A percentile compares a stretch with the other conserved stretches of the same genome.
Conservation (phyloP, 2,329 filamentous ascomycete genomes). For the Didymella sp. region DNA sequence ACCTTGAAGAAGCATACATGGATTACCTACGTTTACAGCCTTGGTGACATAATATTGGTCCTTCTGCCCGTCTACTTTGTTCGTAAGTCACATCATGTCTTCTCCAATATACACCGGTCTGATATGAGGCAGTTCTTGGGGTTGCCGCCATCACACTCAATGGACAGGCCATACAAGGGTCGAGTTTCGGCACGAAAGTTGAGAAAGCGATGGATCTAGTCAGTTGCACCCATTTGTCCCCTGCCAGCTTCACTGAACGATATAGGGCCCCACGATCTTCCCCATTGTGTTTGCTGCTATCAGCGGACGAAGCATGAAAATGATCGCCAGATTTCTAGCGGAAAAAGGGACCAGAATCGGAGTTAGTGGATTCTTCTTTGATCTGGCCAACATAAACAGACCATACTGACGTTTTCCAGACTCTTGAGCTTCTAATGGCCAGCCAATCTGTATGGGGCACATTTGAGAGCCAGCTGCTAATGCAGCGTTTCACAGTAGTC, state of each 20-base stretch:
- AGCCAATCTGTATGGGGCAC: slow-evolving; percentile 50
- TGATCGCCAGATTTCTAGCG: slow-evolving; percentile 44
- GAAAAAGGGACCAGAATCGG: slow-evolving; percentile 44
- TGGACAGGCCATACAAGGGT: slow-evolving; percentile 32
- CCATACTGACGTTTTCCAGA: slow-evolving; percentile 25
- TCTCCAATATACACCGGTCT: not conserved
- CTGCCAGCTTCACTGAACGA: not conserved
- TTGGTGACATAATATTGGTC: slow-evolving; percentile 41
- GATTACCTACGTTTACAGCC: slow-evolving; percentile 27
- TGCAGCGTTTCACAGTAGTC: slow-evolving; percentile 41
- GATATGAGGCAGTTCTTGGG: slow-evolving; percentile 33
- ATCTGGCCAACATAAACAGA: no score
- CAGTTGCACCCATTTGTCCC: not conserved
- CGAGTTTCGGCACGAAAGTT: slow-evolving; percentile 37
- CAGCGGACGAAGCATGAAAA: slow-evolving; percentile 45
- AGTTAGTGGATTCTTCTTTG: slow-evolving; percentile 21
- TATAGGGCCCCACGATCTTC: slow-evolving; percentile 45
- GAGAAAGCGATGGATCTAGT: slow-evolving; percentile 39
- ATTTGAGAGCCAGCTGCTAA: slow-evolving; percentile 43
- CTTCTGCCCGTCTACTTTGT: slow-evolving; percentile 47
- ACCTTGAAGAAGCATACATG: slow-evolving; percentile 34
- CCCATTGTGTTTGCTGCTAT: slow-evolving; percentile 50
- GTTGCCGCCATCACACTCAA: slow-evolving; percentile 34
- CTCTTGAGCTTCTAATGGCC: slow-evolving; percentile 45
- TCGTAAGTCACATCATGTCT: slow-evolving; percentile 23